Conservation (phyloP, 2,329 filamentous ascomycete genomes). For the Ciborinia camelliae region DNA sequence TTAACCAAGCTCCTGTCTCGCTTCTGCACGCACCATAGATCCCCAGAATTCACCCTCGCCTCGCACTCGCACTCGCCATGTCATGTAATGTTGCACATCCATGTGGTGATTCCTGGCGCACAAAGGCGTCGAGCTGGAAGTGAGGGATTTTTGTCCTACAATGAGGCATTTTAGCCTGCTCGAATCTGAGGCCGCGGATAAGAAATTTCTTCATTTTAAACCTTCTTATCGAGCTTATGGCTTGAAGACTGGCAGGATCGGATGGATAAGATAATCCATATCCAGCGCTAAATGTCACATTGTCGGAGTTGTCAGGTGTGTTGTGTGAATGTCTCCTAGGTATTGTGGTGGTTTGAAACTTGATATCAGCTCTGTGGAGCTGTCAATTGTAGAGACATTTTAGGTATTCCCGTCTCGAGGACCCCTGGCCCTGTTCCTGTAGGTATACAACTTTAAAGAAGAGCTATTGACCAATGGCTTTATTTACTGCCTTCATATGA, state of each 20-base stretch:
- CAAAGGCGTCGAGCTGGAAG: conserved; percentile 7
- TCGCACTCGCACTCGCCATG: too few relatives aligned
- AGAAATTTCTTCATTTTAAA: neutral
- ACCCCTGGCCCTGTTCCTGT: neutral
- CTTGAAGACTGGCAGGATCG: neutral
- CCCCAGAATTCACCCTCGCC: neutral
- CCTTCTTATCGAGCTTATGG: neutral
- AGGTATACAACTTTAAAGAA: neutral
- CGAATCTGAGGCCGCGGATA: conserved; percentile 27
- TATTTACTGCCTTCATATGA: too few relatives aligned
- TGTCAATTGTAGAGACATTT: neutral
- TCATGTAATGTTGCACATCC: too few relatives aligned
- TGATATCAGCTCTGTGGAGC: conserved; percentile 2
- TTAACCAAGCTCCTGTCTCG: neutral
- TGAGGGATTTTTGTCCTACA: conserved; percentile 15
- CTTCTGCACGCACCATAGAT: too few relatives aligned
- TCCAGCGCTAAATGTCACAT: conserved; percentile 5
- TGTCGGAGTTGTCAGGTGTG: neutral
- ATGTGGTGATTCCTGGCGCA: conserved; percentile 1
- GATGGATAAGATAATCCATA: neutral
- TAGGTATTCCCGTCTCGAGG: neutral
- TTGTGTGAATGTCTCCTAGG: neutral
- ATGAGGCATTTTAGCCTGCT: conserved; percentile 33
- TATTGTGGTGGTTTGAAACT: neutral
- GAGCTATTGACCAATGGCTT: neutral